Conservation (phyloP, 129 eudicot species). For the Arctium minus region DNA sequence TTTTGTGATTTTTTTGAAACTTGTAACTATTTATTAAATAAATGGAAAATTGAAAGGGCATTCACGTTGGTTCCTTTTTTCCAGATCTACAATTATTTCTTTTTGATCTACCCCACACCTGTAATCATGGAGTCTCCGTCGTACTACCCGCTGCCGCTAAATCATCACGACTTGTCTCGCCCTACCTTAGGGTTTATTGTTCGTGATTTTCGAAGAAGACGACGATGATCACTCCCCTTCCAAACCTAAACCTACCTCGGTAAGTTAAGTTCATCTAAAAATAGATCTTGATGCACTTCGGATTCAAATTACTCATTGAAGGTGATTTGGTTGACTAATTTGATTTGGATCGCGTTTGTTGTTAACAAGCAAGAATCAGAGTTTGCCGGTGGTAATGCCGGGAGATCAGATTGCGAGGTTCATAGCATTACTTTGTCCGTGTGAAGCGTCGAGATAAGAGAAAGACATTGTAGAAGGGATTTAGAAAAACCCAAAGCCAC, state of each 20-base stretch:
- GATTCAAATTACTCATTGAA: neutral
- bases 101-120: no score
- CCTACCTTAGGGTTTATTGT: conserved; percentile 70
- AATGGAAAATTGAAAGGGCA: no score
- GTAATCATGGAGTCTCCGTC: conserved; percentile 41
- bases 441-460: conserved; percentile 48
- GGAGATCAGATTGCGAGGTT: conserved; percentile 76
- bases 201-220: conserved; percentile 55
- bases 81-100: no score
- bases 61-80: no score
- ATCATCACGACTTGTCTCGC: conserved; percentile 50
- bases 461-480: conserved; percentile 23
- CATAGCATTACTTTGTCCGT: conserved; percentile 91
- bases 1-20: no score
- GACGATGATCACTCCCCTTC: conserved; percentile 28
- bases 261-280: neutral
- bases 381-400: conserved; percentile 84
- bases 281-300: neutral
- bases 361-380: conserved; percentile 25
- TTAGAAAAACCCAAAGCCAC: conserved; percentile 53
- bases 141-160: conserved; percentile 39
- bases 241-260: conserved; percentile 51
- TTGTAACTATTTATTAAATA: no score
- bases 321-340: neutral
- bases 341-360: neutral